Percentiles rank a stretch among this genome's conserved stretches.
phyloP scores from a whole-genome alignment of 2,329 filamentous ascomycete species.

The Alternaria atra region DNA sequence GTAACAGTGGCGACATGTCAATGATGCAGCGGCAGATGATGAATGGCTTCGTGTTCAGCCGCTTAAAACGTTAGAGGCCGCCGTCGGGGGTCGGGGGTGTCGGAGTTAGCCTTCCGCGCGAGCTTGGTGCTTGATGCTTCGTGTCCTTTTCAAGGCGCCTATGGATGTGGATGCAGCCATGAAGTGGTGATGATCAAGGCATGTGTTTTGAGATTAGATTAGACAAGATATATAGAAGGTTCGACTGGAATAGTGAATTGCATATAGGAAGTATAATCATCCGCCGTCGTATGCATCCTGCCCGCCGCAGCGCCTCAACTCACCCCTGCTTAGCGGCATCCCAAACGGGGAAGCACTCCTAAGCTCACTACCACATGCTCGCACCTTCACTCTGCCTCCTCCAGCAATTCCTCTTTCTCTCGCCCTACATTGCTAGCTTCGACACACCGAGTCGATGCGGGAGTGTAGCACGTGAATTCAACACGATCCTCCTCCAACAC shows the following conservation, averaged over 20 bases:
- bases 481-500: neutral
- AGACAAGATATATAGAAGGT: neutral
- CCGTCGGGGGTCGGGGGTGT: slow-evolving; percentile 12
- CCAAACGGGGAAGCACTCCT: slow-evolving; percentile 24
- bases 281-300: neutral
- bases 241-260: neutral
- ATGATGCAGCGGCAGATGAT: slow-evolving; percentile 5
- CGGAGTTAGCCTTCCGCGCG: slow-evolving; percentile 22
- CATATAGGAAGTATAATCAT: neutral
- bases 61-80: slow-evolving; percentile 2
- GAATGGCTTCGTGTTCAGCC: slow-evolving; percentile 11
- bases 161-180: neutral
- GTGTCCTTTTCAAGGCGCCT: slow-evolving; percentile 12
- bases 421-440: slow-evolving; percentile 13
- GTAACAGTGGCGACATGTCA: slow-evolving; percentile 6
- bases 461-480: slow-evolving; percentile 4
- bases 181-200: neutral
- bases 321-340: slow-evolving; percentile 27
- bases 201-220: neutral
- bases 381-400: slow-evolving; percentile 33
- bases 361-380: slow-evolving; percentile 36
- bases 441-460: slow-evolving; percentile 4
- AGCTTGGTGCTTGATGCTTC: slow-evolving; percentile 22
- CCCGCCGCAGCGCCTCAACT: slow-evolving; percentile 8
- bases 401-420: slow-evolving; percentile 19